A percentile compares a stretch with the other conserved stretches of the same genome.
These are phyloP conservation scores for Zelopaecilomyces penicillatus DNA, from an alignment of 2,329 filamentous ascomycete genomes.

Conservation along the genomic window DNA sequence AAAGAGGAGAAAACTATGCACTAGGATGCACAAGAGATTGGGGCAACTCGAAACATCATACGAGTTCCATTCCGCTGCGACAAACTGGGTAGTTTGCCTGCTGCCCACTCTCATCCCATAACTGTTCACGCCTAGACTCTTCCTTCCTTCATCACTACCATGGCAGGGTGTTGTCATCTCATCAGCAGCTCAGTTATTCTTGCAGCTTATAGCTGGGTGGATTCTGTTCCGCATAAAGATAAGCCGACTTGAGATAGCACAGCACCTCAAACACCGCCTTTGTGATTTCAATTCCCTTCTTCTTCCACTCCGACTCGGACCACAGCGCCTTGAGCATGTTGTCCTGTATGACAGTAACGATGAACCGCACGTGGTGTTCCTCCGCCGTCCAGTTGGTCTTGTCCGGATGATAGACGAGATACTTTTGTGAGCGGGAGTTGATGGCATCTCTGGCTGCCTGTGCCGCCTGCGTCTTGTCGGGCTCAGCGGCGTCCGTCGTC, in stretches of 20 bases:
- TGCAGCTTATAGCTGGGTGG: slow-evolving; percentile 21
- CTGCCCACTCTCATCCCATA: too few relatives aligned
- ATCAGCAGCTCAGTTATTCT: neutral
- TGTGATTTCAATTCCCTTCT: slow-evolving; percentile 21
- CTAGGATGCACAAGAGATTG: too few relatives aligned
- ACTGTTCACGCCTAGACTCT: too few relatives aligned
- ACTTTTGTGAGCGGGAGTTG: slow-evolving; percentile 19
- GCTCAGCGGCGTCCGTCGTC: slow-evolving; percentile 15
- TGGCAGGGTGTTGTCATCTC: neutral
- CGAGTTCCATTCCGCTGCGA: too few relatives aligned
- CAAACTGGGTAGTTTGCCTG: too few relatives aligned
- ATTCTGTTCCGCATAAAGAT: slow-evolving; percentile 12
- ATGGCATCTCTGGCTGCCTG: slow-evolving; percentile 24
- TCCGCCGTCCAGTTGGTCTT: slow-evolving; percentile 27
- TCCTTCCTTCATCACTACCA: too few relatives aligned
- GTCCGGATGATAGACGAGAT: slow-evolving; percentile 27
- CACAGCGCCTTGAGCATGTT: slow-evolving; percentile 26
- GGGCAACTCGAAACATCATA: too few relatives aligned
- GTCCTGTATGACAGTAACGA: slow-evolving; percentile 26
- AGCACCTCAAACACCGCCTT: slow-evolving; percentile 30
- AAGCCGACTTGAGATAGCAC: slow-evolving; percentile 22
- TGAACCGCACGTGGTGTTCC: slow-evolving; percentile 32
- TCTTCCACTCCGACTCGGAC: slow-evolving; percentile 20
- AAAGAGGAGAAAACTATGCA: too few relatives aligned
- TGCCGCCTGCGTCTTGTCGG: slow-evolving; percentile 24